A percentile compares a stretch with the other conserved stretches of the same genome.
These are phyloP conservation scores for Tillandsia leiboldiana DNA, from an alignment of 176 grass and related monocot genomes.

Conservation along the genomic window DNA sequence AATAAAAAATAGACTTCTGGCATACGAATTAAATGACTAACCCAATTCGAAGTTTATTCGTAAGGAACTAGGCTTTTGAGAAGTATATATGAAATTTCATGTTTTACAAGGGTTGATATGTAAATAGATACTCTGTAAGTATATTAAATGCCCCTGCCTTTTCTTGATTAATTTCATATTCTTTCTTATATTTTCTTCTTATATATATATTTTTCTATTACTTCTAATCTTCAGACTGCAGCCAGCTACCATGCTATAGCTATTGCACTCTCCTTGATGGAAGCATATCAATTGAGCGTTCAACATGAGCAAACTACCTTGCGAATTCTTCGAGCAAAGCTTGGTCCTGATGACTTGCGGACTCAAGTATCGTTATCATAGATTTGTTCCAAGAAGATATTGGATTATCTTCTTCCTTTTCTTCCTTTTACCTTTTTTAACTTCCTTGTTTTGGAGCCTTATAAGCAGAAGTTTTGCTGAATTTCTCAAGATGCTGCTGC, in stretches of 20 bases:
- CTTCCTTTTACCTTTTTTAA: constrained; percentile 4
- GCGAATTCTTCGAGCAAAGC: constrained; percentile 94
- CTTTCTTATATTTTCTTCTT: background rate
- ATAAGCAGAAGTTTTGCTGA: background rate
- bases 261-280: constrained; percentile 97
- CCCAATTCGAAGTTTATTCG: too few species aligned
- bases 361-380: constrained; percentile 50
- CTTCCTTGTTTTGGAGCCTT: background rate
- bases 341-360: constrained; percentile 90
- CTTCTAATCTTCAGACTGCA: constrained; percentile 57
- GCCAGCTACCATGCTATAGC: constrained; percentile 99
- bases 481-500: constrained; percentile 83
- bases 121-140: too few species aligned
- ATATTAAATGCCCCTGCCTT: background rate
- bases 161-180: background rate
- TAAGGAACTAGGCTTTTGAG: too few species aligned
- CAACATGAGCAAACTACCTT: constrained; percentile 99
- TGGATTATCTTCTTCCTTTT: background rate
- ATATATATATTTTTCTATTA: constrained; percentile 16
- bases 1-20: too few species aligned
- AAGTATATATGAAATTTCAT: too few species aligned
- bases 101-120: too few species aligned
- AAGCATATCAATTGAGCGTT: constrained; percentile 99
- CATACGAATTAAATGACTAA: too few species aligned
- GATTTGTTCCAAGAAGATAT: constrained; percentile 4